Evolutionary conservation across 164 flowering plant species (phyloP).

Genomic region (Liriodendron chinense): DNA sequence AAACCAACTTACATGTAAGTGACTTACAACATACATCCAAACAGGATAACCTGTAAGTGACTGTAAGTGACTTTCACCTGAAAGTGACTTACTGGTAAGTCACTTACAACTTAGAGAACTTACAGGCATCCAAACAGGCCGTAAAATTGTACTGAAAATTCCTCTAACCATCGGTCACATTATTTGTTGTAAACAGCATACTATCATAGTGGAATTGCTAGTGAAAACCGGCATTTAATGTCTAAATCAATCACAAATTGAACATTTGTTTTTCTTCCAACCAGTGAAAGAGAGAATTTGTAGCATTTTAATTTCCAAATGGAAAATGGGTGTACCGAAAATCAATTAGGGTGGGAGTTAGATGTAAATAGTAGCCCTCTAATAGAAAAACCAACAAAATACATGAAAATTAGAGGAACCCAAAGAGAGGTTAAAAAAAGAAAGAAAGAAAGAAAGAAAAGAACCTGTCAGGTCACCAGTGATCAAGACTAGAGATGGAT

Average conservation of each 20-base stretch:
- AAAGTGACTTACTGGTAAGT: no score
- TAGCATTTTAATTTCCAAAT: background rate
- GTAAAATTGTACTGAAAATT: no score
- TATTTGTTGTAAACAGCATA: no score
- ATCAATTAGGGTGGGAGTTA: background rate
- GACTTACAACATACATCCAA: no score
- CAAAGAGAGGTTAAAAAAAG: background rate
- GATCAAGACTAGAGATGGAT: conserved; percentile 82
- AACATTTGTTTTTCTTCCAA: background rate
- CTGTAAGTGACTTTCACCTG: no score
- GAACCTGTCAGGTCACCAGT: conserved; percentile 96
- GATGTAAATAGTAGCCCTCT: no score
- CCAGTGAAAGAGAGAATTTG: background rate
- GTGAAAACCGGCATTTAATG: background rate
- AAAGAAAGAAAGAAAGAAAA: background rate
- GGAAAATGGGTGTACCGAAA: background rate
- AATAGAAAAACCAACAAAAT: no score
- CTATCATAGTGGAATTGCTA: background rate
- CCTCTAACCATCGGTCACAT: no score
- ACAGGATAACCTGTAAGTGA: no score
- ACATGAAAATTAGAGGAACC: background rate
- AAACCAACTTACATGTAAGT: no score
- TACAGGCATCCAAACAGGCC: no score
- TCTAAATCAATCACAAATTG: background rate
- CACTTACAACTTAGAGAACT: no score